Percentiles rank a stretch among this genome's conserved stretches.
Conservation (phyloP, 2,329 filamentous ascomycete genomes). For the Cytospora piceae region DNA sequence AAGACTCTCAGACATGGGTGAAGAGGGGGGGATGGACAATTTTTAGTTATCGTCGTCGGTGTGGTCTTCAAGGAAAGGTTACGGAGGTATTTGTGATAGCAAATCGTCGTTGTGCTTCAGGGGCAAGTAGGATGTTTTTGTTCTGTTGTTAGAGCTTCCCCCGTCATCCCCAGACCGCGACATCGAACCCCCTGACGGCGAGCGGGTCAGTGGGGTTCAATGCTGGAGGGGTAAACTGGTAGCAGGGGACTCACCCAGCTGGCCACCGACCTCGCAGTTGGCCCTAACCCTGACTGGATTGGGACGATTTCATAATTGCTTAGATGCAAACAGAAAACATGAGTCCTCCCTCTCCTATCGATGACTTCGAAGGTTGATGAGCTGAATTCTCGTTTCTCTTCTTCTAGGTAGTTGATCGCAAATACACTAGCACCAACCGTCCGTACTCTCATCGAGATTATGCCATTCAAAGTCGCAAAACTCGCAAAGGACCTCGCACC, state of each 20-base stretch:
- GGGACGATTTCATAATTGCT: neutral
- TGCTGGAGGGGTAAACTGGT: neutral
- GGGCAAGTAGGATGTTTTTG: neutral
- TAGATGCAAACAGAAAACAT: neutral
- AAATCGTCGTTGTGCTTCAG: conserved; percentile 12
- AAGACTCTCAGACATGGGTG: conserved; percentile 46
- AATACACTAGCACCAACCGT: too few species aligned
- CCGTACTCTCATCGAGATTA: rapidly evolving
- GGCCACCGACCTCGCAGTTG: neutral
- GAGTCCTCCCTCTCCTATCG: too few species aligned
- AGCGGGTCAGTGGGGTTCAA: conserved; percentile 24
- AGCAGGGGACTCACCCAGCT: neutral
- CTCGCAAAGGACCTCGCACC: neutral
- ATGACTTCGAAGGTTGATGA: neutral
- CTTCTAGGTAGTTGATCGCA: neutral
- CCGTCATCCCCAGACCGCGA: conserved; percentile 22
- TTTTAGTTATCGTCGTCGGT: neutral
- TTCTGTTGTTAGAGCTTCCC: conserved; percentile 20
- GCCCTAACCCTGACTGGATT: neutral
- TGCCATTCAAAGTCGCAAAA: neutral
- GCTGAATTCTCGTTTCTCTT: neutral
- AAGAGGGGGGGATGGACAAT: neutral
- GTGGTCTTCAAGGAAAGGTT: neutral
- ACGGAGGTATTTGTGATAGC: neutral
- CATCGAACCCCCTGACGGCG: conserved; percentile 18